phyloP scores from a whole-genome alignment of 371 early-diverging fungal genomes.

The Zopfochytrium polystomum region DNA sequence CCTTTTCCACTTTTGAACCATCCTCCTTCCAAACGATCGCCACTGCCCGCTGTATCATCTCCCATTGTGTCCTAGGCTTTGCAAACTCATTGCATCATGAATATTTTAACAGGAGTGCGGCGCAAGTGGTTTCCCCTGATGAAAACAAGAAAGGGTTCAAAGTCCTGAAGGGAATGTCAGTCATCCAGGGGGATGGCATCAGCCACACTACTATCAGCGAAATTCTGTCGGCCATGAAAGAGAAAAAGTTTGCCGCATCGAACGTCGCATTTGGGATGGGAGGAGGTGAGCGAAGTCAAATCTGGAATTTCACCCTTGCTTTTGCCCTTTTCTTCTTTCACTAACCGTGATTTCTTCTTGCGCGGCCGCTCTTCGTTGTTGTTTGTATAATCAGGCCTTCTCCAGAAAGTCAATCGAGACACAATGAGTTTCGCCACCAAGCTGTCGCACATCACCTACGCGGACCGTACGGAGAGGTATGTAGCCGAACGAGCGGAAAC shows the following conservation, averaged over 20 bases:
- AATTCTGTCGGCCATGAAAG: slow-evolving; percentile 57
- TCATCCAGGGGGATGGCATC: slow-evolving; percentile 84
- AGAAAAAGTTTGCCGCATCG: slow-evolving; percentile 62
- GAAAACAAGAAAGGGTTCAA: slow-evolving; percentile 73
- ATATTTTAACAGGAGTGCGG: slow-evolving; percentile 59
- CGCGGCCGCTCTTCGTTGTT: no score
- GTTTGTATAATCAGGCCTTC: neutral
- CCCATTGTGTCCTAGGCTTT: no score
- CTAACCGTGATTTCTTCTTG: no score
- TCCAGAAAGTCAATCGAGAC: slow-evolving; percentile 76
- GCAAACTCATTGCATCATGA: no score
- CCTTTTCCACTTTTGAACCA: no score
- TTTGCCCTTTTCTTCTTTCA: neutral
- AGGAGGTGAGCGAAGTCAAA: no score
- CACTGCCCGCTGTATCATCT: no score
- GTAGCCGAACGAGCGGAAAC: no score
- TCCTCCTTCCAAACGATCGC: no score
- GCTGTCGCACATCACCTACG: slow-evolving; percentile 59
- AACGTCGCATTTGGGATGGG: slow-evolving; percentile 85
- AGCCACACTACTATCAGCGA: slow-evolving; percentile 42
- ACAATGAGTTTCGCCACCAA: slow-evolving; percentile 83
- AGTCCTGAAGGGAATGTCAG: slow-evolving; percentile 43
- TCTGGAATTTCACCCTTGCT: slow-evolving; percentile 57
- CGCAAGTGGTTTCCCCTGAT: slow-evolving; percentile 63
- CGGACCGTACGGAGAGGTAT: slow-evolving; percentile 55